Base-by-base conservation (phyloP, 202 grass and related monocot genomes). In the Schoenoplectus triqueter region DNA sequence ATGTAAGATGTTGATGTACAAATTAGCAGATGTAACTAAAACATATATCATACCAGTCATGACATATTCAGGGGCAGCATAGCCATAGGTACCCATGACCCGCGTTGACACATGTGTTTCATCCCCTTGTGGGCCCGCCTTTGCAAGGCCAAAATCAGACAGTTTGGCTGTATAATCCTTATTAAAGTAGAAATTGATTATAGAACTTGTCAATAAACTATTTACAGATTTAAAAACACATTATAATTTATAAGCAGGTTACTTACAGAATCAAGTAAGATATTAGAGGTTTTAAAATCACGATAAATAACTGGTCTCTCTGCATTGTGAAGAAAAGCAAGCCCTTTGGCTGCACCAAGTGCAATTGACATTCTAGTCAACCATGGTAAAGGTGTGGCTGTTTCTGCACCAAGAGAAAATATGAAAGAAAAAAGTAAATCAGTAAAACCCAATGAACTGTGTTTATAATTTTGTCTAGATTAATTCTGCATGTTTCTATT, bases 271-370 rank as follows among this genome's bases (percentile, higher is more conserved):
- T 98, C 96, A 69, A 98, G 86, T 82, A 98, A 92, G 89, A 98
- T 98, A 88, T 98, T 98, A 80, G 96, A 98, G 73, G 96, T 98
- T 89, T 98, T 98, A 82, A 98, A 98, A 90, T 98, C 96, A 72
- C 96, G 89, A 81, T 98, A 98, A 80, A 98, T 98, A 68, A 98
- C 89, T 45, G 93, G 90, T 82, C 87, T 95, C 91, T 95, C 88
- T 45, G 95, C 93, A 82, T 94, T 93, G 82, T 98, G 95, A 69
- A 98, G 95, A 72, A 94, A 95, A 84, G 95, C 95, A 54, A 98
- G 79, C 11, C 95, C 95, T 89, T 98, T 94, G 80, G 95, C 95
- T 85, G 95, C 95, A 80, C 95, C 95, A 48, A 98, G 66, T 87
- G 95, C 95, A 41, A 98, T 95, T 6, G 91, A 95, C 95, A 98